Conservation (phyloP, 176 grass and related monocot species). For the Rhipidocladum racemiflorum region DNA sequence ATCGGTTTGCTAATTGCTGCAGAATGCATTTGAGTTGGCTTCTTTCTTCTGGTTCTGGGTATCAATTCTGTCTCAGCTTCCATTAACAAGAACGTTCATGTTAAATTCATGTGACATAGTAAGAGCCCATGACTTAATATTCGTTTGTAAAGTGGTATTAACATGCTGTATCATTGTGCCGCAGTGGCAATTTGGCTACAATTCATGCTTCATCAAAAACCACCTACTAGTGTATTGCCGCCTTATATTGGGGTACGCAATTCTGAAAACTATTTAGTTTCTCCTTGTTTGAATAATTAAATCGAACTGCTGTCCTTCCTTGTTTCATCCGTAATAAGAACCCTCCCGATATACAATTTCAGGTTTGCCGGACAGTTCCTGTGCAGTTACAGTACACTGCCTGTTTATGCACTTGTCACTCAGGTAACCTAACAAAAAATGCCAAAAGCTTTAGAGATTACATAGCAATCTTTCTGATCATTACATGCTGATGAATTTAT, state of each 20-base stretch:
- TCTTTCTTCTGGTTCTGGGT: constrained; percentile 99
- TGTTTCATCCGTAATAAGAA: background rate
- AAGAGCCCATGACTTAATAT: background rate
- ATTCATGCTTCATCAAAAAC: constrained; percentile 95
- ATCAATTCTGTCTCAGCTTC: constrained; percentile 29
- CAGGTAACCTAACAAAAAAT: constrained; percentile 56
- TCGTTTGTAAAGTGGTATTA: background rate
- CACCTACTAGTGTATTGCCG: constrained; percentile 87
- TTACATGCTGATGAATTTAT: background rate
- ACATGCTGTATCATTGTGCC: constrained; percentile 25
- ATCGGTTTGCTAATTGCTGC: constrained; percentile 40
- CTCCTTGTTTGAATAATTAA: background rate
- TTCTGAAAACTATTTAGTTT: background rate
- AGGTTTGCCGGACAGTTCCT: constrained; percentile 92
- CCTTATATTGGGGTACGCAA: constrained; percentile 79
- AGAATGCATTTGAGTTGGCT: constrained; percentile 97
- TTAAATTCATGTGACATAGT: background rate
- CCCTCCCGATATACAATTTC: constrained; percentile 4
- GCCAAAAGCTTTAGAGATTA: background rate
- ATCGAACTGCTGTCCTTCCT: too few relatives aligned
- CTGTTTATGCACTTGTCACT: constrained; percentile 84
- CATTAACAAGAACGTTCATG: background rate
- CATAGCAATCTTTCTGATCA: background rate
- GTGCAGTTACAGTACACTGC: constrained; percentile 96
- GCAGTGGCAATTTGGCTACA: constrained; percentile 98